Evolutionary conservation across 352 stramenopile species (phyloP).

Genomic region (Elongisporangium undulatum): DNA sequence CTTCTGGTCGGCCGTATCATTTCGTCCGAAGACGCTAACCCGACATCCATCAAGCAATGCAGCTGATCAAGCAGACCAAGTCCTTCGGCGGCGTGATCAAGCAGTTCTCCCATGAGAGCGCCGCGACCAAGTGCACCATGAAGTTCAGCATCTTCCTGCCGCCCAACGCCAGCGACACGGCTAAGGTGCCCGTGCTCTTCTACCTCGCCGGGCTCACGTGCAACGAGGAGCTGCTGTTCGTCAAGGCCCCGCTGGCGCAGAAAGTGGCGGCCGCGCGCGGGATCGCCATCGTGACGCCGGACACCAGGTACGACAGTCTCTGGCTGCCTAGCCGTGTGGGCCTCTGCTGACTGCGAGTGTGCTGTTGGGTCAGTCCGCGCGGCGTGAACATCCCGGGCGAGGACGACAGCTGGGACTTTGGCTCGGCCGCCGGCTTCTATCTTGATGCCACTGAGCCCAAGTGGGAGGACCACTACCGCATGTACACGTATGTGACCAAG

Average conservation of each 20-base stretch:
- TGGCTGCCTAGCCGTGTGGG: neutral
- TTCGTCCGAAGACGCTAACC: neutral
- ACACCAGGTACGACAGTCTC: conserved; percentile 72
- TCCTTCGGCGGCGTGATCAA: conserved; percentile 78
- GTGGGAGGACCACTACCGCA: conserved; percentile 94
- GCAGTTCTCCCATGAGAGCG: conserved; percentile 82
- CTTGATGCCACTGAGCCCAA: conserved; percentile 94
- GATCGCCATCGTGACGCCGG: conserved; percentile 93
- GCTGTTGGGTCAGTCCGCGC: conserved; percentile 61
- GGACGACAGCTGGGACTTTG: conserved; percentile 96
- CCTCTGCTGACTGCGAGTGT: neutral
- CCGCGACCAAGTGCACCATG: conserved; percentile 84
- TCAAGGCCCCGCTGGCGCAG: conserved; percentile 92
- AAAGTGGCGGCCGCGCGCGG: conserved; percentile 85
- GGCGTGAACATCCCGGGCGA: conserved; percentile 90
- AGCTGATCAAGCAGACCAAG: conserved; percentile 73
- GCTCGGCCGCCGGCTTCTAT: conserved; percentile 96
- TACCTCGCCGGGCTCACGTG: conserved; percentile 97
- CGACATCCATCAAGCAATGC: conserved; percentile 39
- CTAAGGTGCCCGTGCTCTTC: conserved; percentile 89
- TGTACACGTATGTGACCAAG: conserved; percentile 97
- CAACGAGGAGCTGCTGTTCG: conserved; percentile 94
- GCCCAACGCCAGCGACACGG: conserved; percentile 41
- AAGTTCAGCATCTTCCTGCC: conserved; percentile 91
- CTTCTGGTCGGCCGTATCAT: neutral